Conservation (phyloP, 352 stramenopile species). For the Phytopythium cucurbitacearum region DNA sequence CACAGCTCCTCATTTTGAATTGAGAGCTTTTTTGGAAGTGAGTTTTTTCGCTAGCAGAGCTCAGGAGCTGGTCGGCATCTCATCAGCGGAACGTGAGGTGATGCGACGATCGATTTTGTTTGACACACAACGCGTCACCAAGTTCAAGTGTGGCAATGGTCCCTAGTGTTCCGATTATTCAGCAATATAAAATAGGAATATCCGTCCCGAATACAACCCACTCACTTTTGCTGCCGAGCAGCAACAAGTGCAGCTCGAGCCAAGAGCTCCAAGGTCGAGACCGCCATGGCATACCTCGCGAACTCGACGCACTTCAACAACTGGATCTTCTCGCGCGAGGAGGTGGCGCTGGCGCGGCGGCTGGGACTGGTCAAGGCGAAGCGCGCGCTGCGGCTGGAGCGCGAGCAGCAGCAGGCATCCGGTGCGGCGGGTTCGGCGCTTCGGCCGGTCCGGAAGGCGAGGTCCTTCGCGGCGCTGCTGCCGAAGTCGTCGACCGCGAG, state of each 20-base stretch:
- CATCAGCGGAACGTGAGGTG: neutral
- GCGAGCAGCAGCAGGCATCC: constrained; percentile 26
- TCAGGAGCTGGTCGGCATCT: neutral
- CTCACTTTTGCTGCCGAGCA: too few species aligned
- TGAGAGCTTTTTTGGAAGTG: too few species aligned
- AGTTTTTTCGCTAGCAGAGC: too few species aligned
- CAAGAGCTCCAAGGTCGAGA: neutral
- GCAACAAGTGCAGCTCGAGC: neutral
- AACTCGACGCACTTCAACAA: constrained; percentile 89
- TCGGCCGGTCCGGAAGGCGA: constrained; percentile 44
- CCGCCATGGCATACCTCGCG: constrained; percentile 72
- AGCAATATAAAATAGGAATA: neutral
- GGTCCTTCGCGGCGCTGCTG: constrained; percentile 76
- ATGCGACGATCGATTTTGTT: neutral
- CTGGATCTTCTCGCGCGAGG: constrained; percentile 73
- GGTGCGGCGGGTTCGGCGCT: constrained; percentile 1
- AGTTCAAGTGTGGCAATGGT: neutral
- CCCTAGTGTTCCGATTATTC: neutral
- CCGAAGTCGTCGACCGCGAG: constrained; percentile 55
- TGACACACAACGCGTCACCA: constrained; percentile 2
- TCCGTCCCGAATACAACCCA: neutral
- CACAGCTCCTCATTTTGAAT: too few species aligned
- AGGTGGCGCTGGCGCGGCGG: constrained; percentile 48
- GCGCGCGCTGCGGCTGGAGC: constrained; percentile 56
- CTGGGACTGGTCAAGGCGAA: constrained; percentile 67